Percentiles rank a stretch among this genome's conserved stretches.
These are phyloP conservation scores for Coemansia interrupta DNA, from an alignment of 192 early-diverging fungal species.

Conservation along the genomic window DNA sequence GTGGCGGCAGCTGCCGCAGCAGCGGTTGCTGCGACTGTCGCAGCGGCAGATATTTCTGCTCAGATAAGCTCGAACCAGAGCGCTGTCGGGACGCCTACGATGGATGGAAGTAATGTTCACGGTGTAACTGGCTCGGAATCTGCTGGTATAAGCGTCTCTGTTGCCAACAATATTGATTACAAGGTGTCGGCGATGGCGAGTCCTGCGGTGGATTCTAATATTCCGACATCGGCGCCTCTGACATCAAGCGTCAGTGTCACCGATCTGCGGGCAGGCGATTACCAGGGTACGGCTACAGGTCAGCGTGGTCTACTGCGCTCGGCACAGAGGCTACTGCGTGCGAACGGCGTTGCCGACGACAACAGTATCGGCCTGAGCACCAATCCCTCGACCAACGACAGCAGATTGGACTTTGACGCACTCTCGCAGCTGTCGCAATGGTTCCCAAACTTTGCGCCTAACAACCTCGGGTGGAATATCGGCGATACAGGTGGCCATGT, in stretches of 20 bases:
- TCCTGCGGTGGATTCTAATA: not conserved
- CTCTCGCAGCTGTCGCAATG: slow-evolving; percentile 47
- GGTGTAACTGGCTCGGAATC: not conserved
- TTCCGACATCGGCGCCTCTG: not conserved
- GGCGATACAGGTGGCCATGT: slow-evolving; percentile 12
- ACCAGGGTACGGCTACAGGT: not conserved
- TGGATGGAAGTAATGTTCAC: not conserved
- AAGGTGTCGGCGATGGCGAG: not conserved
- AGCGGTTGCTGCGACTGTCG: slow-evolving; percentile 15
- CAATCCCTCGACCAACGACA: slow-evolving; percentile 14
- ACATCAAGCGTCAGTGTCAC: not conserved
- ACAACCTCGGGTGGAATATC: slow-evolving; percentile 27
- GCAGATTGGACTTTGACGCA: slow-evolving; percentile 35
- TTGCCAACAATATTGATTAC: slow-evolving; percentile 1
- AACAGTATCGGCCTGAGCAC: slow-evolving; percentile 52
- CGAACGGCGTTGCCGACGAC: slow-evolving; percentile 48
- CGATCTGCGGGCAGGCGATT: not conserved
- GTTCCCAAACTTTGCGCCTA: slow-evolving; percentile 38
- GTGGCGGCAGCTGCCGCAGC: slow-evolving; percentile 18
- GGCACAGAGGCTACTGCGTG: slow-evolving; percentile 40
- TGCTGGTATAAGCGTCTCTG: not conserved
- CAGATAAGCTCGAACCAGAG: slow-evolving; percentile 18
- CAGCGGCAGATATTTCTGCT: slow-evolving; percentile 20
- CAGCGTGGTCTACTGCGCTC: slow-evolving; percentile 42
- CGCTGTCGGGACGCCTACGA: slow-evolving; percentile 1